Evolutionary conservation across 139 green algal species (phyloP), one percentile per base, ranked within the genome.

Genomic region (Desmodesmus armatus): DNA sequence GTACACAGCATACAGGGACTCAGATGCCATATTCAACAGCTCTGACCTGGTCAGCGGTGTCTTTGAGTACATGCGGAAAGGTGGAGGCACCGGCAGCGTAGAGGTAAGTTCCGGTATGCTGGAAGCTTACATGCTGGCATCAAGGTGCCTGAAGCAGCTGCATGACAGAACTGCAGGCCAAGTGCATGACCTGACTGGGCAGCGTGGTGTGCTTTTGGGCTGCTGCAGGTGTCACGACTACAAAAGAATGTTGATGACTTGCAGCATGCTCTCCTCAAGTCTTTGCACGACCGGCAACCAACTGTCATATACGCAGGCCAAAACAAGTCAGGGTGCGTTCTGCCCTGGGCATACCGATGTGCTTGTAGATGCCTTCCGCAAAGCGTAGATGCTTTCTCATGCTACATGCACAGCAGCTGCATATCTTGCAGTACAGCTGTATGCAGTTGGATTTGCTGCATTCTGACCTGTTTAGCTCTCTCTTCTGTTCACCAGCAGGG

Each of bases 241-340:
- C 80, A 86, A 29, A 78, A 62, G 49, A 78, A 86, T 17, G 70
- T 86, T 17, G 80, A 86, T 58, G 80, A 86, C 69, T 51, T 86
- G 69, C 80, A 86, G 70, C 27, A 69, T 73, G 80, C 80, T 35
- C 80, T 86, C 25, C 70, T 86, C 9, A 86, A 73, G 69, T 58
- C 51, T 6, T 51, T 86, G 51, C 80, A 86, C 71, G 69, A 86
- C 27, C 31, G 67, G 49, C 80, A 80, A n/a, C 80, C 67, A 3
- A 86, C 80, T 11, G 80, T 86, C 0, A 80, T 86, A 5, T 27
- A 66, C 27, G 44, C 80, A 23, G 67, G 70, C 23, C 49, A 40
- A 51, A 53, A 69, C 29, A 77, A 77, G 25, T 86, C 80, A 49
- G 67, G 80, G 80, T 86, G 51, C 53, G 79, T 72, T 2, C 31